Evolutionary conservation across 2,329 filamentous ascomycete genomes (phyloP).

Genomic region (Ceratocystis albifundus): DNA sequence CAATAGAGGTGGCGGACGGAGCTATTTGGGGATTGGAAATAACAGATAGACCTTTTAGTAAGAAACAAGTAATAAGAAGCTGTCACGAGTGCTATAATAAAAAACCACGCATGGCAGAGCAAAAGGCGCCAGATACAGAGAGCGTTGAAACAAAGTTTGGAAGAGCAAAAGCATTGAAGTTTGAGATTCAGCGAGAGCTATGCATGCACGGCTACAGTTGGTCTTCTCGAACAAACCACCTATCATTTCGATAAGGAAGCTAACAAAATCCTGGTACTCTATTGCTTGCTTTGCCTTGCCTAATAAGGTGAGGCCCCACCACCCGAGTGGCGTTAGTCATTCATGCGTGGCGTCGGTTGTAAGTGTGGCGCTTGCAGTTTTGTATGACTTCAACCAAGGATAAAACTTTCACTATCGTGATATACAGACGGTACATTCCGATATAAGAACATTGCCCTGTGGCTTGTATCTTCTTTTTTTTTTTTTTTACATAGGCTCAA

Average conservation of each 20-base stretch:
- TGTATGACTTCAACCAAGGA: not conserved
- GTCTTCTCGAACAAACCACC: conserved; percentile 17
- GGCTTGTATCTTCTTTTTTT: no score
- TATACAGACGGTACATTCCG: no score
- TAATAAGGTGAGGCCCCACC: not conserved
- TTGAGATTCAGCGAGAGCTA: conserved; percentile 8
- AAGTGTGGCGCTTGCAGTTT: not conserved
- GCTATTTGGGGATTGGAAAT: not conserved
- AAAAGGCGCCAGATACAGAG: not conserved
- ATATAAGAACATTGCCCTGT: no score
- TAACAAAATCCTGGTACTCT: not conserved
- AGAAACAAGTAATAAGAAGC: not conserved
- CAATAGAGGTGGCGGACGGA: not conserved
- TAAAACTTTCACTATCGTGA: not conserved
- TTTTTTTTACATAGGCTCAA: not conserved
- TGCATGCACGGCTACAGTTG: not conserved
- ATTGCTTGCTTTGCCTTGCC: not conserved
- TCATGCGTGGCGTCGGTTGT: not conserved
- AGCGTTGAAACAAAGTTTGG: not conserved
- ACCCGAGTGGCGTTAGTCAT: conserved; percentile 1
- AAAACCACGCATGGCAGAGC: conserved; percentile 15
- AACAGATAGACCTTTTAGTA: conserved; percentile 2
- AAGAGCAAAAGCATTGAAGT: not conserved
- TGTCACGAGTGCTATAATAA: conserved; percentile 10
- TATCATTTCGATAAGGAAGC: conserved; percentile 16